Base-by-base conservation (phyloP, 176 grass and related monocot species). In the Triticum dicoccoides region DNA sequence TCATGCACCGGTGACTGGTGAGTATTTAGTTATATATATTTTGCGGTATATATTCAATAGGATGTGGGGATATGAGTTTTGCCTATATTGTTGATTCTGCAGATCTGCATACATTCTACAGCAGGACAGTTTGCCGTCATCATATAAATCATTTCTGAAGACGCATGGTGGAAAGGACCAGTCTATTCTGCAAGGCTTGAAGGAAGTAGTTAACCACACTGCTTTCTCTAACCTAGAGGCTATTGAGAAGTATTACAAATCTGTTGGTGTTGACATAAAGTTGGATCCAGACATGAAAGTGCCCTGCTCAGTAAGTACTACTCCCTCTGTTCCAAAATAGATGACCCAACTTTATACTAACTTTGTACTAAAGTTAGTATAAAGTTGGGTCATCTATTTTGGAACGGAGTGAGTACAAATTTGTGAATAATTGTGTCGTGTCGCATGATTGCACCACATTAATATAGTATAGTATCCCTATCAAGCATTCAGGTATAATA, bases 121-220 rank as follows among this genome's bases (percentile, higher is more conserved):
- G 38, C 93, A 90, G 85, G 96, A 98, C 52, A 98, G 96, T 82
- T 91, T 98, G 51, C 91, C 96, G 47, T 95, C 88, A 35, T 92
- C 96, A 27, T 98, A 98, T 90, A 92, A 87, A 85, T 86, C 96
- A 61, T 98, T 98, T 87, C 87, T 95, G 73, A 92, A 92, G 68
- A 98, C 94, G 81, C 96, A 98, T 69, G 93, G 96, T 83, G 96
- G 89, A 66, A 98, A 98, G 83, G 93, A 94, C 88, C 77, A 75
- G 66, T 35, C 85, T 87, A 89, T 98, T 90, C 69, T 98, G 87
- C 91, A 95, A 78, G 91, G 96, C 65, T 37, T 94, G 74, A 98
- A 93, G 75, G 96, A 98, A 67, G 80, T 98, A 80, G 82, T 94
- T 76, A 89, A 88, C 21, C 87, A 92, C 65, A 87, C 78, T 83